These are phyloP conservation scores for Parascedosporium putredinis DNA, from an alignment of 2,329 filamentous ascomycete species.

Conservation along the genomic window DNA sequence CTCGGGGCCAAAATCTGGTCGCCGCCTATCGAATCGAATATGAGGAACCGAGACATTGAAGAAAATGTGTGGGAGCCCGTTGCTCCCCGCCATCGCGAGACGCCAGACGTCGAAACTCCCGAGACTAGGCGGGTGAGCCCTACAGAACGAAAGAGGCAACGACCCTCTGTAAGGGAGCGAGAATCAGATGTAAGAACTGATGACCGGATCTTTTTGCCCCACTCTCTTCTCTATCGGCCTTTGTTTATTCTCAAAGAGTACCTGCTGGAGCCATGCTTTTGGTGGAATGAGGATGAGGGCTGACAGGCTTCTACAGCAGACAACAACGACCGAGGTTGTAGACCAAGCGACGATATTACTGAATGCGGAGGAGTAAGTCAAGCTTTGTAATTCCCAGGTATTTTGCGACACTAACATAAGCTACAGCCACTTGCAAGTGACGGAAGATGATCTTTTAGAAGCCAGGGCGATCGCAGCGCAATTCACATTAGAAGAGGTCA, in stretches of 20 bases:
- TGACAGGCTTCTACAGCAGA: neutral
- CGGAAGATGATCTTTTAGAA: slow-evolving; percentile 34
- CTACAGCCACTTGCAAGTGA: slow-evolving; percentile 21
- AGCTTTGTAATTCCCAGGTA: too few relatives aligned
- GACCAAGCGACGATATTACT: neutral
- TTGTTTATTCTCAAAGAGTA: too few relatives aligned
- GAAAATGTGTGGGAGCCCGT: neutral
- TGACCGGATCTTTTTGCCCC: too few relatives aligned
- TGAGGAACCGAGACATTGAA: neutral
- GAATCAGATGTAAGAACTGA: slow-evolving; percentile 1
- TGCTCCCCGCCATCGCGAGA: neutral
- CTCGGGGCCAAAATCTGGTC: too few relatives aligned
- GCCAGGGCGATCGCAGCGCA: slow-evolving; percentile 32
- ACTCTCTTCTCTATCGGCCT: too few relatives aligned
- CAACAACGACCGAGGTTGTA: neutral
- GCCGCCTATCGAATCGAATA: too few relatives aligned
- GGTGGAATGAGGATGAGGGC: neutral
- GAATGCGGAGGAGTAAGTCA: neutral
- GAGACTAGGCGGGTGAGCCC: neutral
- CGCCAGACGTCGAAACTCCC: neutral
- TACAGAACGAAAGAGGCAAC: neutral
- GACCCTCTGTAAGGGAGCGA: neutral
- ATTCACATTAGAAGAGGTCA: slow-evolving; percentile 30
- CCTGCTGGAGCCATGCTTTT: too few relatives aligned
- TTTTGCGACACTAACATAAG: neutral